phyloP scores from a whole-genome alignment of 2,329 filamentous ascomycete species.

The Fusarium drepaniforme region DNA sequence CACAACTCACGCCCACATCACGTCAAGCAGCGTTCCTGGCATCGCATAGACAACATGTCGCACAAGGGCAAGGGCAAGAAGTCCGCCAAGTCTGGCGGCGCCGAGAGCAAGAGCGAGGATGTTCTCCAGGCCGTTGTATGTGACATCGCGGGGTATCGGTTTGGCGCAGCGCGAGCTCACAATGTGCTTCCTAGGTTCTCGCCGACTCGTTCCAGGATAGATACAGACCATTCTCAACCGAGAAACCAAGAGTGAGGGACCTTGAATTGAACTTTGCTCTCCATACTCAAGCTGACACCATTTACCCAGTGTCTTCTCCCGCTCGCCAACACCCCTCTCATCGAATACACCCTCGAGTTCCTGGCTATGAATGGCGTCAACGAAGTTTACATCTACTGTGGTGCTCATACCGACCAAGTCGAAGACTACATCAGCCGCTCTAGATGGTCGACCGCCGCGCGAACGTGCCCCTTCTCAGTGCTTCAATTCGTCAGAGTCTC shows the following conservation, averaged over 20 bases:
- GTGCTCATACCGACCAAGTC: slow-evolving; percentile 86
- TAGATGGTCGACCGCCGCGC: slow-evolving; percentile 72
- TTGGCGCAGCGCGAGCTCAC: slow-evolving; percentile 36
- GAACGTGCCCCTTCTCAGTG: slow-evolving; percentile 76
- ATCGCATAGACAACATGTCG: slow-evolving; percentile 54
- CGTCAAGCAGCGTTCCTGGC: slow-evolving; percentile 23
- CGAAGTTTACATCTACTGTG: slow-evolving; percentile 92
- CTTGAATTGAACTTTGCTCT: too few species aligned
- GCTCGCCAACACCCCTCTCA: slow-evolving; percentile 91
- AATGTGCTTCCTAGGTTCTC: slow-evolving; percentile 71
- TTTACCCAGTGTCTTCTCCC: slow-evolving; percentile 85
- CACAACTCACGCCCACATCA: slow-evolving; percentile 22
- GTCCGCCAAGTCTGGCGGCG: slow-evolving; percentile 59
- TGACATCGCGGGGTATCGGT: slow-evolving; percentile 47
- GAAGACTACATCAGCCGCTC: slow-evolving; percentile 88
- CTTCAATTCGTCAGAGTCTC: slow-evolving; percentile 88
- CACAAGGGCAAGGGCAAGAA: slow-evolving; percentile 67
- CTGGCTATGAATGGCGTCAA: slow-evolving; percentile 95
- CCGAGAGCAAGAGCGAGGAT: slow-evolving; percentile 69
- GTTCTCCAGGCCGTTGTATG: slow-evolving; percentile 68
- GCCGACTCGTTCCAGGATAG: slow-evolving; percentile 95
- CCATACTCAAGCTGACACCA: slow-evolving; percentile 31
- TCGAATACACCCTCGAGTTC: slow-evolving; percentile 98
- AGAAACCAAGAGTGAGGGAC: slow-evolving; percentile 83
- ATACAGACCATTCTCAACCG: slow-evolving; percentile 89